A percentile compares a stretch with the other conserved stretches of the same genome.
phyloP scores from a whole-genome alignment of 176 grass and related monocot species.

The Sorghum bicolor region Sorghum_bicolor_NCBIv3 NC_012876.2:2680001-2680500 shows the following conservation, averaged over 20 bases:
- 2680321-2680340: conserved; percentile 33
- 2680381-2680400: conserved; percentile 93
- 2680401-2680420: background rate
- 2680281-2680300: conserved; percentile 96
- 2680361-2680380: conserved; percentile 88
- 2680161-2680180: background rate
- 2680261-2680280: conserved; percentile 90
- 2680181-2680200: conserved; percentile 42
- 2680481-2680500: conserved; percentile 7
- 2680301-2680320: conserved; percentile 59
- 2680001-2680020: too few relatives aligned
- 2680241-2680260: conserved; percentile 64
- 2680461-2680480: background rate
- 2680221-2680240: conserved; percentile 9
- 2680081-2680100: background rate
- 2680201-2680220: conserved; percentile 58
- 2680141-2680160: conserved; percentile 4
- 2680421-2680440: background rate
- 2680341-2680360: conserved; percentile 73
- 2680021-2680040: too few relatives aligned
- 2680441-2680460: conserved; percentile 5
- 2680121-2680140: background rate
- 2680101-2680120: background rate
- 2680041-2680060: too few relatives aligned
- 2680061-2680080: too few relatives aligned